These are phyloP conservation scores for Trichoderma sp. DNA, from an alignment of 2,329 filamentous ascomycete species.

Conservation along the genomic window DNA sequence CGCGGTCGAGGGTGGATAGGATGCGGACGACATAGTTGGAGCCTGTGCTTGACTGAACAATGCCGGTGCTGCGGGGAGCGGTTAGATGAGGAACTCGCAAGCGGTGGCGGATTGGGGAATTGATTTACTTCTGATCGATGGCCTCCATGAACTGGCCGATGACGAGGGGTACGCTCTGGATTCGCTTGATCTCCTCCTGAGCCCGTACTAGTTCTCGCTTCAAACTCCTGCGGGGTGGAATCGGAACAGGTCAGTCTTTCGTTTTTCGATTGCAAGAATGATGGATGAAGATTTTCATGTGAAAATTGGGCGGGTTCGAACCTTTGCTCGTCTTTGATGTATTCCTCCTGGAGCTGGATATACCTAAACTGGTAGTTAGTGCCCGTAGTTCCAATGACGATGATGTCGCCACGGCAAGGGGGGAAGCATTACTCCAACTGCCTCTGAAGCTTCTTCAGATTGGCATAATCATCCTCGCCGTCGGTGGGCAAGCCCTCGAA, in stretches of 20 bases:
- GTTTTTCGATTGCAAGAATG: neutral
- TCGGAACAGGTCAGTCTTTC: constrained; percentile 18
- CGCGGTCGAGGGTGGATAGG: constrained; percentile 94
- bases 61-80: constrained; percentile 70
- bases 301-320: constrained; percentile 33
- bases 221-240: constrained; percentile 62
- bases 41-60: constrained; percentile 96
- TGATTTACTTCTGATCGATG: constrained; percentile 88
- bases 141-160: constrained; percentile 99
- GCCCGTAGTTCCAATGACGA: constrained; percentile 17
- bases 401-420: neutral
- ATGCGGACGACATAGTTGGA: constrained; percentile 99
- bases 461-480: constrained; percentile 87
- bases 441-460: constrained; percentile 92
- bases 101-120: neutral
- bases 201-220: constrained; percentile 96
- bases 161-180: constrained; percentile 95
- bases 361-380: constrained; percentile 53
- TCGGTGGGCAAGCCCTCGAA: constrained; percentile 81
- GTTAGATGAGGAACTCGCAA: neutral
- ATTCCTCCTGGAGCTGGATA: constrained; percentile 97
- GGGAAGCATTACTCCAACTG: constrained; percentile 71
- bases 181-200: constrained; percentile 99
- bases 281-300: neutral
- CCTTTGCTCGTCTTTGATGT: constrained; percentile 99